These are phyloP conservation scores for Fusarium foetens DNA, from an alignment of 2,329 filamentous ascomycete genomes.

Conservation along the genomic window DNA sequence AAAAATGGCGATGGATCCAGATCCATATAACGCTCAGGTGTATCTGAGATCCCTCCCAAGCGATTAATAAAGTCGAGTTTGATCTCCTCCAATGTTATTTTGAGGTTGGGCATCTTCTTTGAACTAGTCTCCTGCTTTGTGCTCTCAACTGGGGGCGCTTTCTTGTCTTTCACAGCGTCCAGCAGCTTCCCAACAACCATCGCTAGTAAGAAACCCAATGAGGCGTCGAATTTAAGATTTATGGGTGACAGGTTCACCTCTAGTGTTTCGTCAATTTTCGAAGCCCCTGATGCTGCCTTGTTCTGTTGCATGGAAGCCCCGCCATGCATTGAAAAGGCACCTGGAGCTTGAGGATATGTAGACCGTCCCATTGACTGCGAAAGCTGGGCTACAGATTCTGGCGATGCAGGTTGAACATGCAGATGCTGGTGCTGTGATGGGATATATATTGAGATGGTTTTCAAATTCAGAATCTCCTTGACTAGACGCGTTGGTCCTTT, in stretches of 20 bases:
- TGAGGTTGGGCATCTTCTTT: constrained; percentile 52
- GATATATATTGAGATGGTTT: constrained; percentile 64
- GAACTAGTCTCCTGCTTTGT: constrained; percentile 20
- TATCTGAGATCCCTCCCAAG: constrained; percentile 63
- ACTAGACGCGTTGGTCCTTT: constrained; percentile 64
- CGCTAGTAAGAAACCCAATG: constrained; percentile 64
- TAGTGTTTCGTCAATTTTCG: constrained; percentile 45
- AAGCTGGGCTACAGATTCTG: constrained; percentile 45
- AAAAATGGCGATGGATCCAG: constrained; percentile 55
- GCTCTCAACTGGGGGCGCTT: constrained; percentile 2
- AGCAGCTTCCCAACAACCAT: constrained; percentile 63
- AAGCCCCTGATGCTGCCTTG: not conserved
- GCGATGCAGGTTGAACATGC: constrained; percentile 47
- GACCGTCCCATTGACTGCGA: constrained; percentile 52
- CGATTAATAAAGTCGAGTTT: constrained; percentile 67
- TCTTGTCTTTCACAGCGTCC: constrained; percentile 53
- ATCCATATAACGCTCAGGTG: constrained; percentile 58
- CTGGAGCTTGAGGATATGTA: constrained; percentile 64
- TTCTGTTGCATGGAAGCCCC: constrained; percentile 14
- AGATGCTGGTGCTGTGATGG: constrained; percentile 61
- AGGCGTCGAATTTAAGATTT: constrained; percentile 64
- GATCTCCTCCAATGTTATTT: constrained; percentile 59
- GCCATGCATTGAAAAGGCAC: constrained; percentile 66
- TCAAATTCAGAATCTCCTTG: constrained; percentile 64
- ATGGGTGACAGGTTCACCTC: constrained; percentile 65